Conservation (phyloP, 768 basidiomycete species). For the Tricholoma hemisulphureum region DNA sequence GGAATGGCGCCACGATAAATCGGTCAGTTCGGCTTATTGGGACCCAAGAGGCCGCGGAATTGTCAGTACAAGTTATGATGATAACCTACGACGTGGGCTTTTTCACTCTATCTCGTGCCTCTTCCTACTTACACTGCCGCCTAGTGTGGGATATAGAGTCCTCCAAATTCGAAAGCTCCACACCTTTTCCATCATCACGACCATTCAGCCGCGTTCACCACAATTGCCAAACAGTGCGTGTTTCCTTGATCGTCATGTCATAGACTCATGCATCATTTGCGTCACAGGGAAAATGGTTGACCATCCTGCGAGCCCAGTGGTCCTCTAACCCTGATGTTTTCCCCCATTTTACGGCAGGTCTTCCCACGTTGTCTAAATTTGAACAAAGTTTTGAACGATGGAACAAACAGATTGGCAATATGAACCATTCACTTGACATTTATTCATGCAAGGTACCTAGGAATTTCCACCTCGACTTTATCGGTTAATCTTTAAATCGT, state of each 20-base stretch:
- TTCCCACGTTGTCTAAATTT: neutral
- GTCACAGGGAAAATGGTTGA: conserved; percentile 76
- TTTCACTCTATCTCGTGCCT: neutral
- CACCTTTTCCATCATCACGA: conserved; percentile 56
- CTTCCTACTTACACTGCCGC: conserved; percentile 13
- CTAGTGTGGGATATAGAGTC: conserved; percentile 78
- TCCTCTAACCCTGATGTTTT: conserved; percentile 72
- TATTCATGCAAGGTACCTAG: conserved; percentile 64
- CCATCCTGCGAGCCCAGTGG: conserved; percentile 77
- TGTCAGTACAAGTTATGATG: conserved; percentile 84
- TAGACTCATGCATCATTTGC: neutral
- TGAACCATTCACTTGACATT: conserved; percentile 77
- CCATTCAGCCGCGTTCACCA: conserved; percentile 66
- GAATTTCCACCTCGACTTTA: neutral
- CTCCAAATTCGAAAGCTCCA: conserved; percentile 42
- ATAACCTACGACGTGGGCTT: conserved; percentile 66
- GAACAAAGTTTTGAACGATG: neutral
- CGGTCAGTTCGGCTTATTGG: conserved; percentile 84
- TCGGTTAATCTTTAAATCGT: conserved; percentile 1
- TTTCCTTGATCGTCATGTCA: neutral
- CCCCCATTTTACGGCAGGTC: conserved; percentile 77
- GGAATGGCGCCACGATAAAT: conserved; percentile 70
- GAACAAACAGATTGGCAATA: conserved; percentile 59
- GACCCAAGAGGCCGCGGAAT: conserved; percentile 76
- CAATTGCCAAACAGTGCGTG: conserved; percentile 73